Base-by-base conservation (phyloP, 352 stramenopile genomes). In the Phytophthora citrophthora region DNA sequence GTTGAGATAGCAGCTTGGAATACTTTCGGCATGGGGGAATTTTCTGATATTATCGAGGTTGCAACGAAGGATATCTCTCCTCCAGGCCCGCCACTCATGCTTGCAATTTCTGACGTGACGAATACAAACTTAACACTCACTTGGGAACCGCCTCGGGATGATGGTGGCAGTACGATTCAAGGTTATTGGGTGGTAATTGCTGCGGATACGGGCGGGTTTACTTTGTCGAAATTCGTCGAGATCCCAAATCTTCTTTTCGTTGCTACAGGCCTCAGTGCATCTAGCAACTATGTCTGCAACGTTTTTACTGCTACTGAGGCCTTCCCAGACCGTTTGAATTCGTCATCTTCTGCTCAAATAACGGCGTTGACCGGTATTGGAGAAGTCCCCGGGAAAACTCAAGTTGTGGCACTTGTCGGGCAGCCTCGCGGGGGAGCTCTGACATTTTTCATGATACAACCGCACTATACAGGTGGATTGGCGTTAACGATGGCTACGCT, bases 1-100 rank as follows among this genome's bases (percentile, higher is more conserved):
- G 43, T 85, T 4, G 51, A 85, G 46, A 52, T 89, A 5, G 76
- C 76, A 13, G 68, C 70, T 24, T 89, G 78, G 79, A 91, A 81
- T 45, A 4, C 1, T 5, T 86, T 81, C 36, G 82, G 82, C 3
- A 15, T 68, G 4, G 80, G 82, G 1, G 32, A 68, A 13, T 89
- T 75, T 38, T 72, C 76, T 0, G 29, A 49, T 38, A 15, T 26
- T 0, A 15, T 73, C 3, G 56, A 64, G 2, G 62, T 72, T 0
- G 52, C 52, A 12, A 91, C 82, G 12, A 86, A 31, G 0, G 43
- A 52, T 5, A n/a, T 68, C 3, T 74, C 79, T 4, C 48, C 43
- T 24, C 70, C 79, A 13, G 75, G 66, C 23, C 16, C 51, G 0
- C 77, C 81, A 0, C 56, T 58, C 2, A 55, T 49, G 12, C 53